Conservation (phyloP, 441 rosid species). For the Isatis lusitanica region DNA sequence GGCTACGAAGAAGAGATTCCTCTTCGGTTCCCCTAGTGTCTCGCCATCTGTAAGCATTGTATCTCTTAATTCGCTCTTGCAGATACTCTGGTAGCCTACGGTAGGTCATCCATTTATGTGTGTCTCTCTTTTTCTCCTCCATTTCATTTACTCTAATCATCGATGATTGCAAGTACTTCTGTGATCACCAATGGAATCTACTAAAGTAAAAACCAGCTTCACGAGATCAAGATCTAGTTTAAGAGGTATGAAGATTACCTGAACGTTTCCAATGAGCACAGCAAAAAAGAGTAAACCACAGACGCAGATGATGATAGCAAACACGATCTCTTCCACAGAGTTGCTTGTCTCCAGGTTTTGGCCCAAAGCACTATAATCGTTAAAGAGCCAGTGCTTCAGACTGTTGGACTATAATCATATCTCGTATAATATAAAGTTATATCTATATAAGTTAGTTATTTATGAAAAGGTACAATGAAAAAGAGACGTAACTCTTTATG, state of each 20-base stretch:
- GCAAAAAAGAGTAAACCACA: conserved; percentile 72
- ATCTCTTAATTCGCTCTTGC: conserved; percentile 47
- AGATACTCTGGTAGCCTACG: conserved; percentile 55
- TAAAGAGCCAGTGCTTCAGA: too few species aligned
- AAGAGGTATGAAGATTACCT: conserved; percentile 43
- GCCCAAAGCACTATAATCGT: conserved; percentile 53
- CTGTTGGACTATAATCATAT: too few species aligned
- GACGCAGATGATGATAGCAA: conserved; percentile 56
- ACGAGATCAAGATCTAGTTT: not conserved
- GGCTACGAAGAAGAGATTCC: conserved; percentile 43
- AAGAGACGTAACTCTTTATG: too few species aligned
- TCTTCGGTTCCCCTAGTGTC: conserved; percentile 70
- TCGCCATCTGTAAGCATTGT: conserved; percentile 67
- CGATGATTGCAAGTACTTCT: conserved; percentile 66
- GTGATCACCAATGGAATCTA: not conserved
- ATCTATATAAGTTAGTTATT: too few species aligned
- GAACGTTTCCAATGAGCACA: conserved; percentile 80
- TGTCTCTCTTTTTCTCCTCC: conserved; percentile 64
- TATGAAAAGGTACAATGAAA: too few species aligned
- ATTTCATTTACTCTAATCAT: conserved; percentile 64
- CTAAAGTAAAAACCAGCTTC: not conserved
- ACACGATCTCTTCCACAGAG: conserved; percentile 46
- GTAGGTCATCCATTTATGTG: conserved; percentile 72
- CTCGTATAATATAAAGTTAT: too few species aligned
- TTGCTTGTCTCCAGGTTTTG: conserved; percentile 70